Evolutionary conservation across 352 stramenopile species (phyloP).

Genomic region (Globisporangium orthogonon): DNA sequence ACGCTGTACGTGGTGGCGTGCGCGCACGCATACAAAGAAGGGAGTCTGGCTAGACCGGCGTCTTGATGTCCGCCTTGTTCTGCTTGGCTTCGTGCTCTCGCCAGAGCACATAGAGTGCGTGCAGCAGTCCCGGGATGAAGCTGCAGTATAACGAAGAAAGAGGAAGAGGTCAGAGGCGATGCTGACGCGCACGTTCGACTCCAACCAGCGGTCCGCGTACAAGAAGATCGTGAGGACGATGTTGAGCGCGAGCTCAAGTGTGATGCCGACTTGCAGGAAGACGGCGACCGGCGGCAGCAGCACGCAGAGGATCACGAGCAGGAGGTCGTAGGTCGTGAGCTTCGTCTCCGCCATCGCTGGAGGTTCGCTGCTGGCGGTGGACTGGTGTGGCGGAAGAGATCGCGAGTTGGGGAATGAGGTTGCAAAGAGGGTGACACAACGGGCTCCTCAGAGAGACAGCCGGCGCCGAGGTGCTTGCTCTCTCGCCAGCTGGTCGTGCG

Average conservation of each 20-base stretch:
- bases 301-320: constrained; percentile 49
- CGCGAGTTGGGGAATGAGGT: neutral
- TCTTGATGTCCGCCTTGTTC: constrained; percentile 1
- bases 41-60: neutral
- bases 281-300: constrained; percentile 34
- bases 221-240: constrained; percentile 34
- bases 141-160: constrained; percentile 9
- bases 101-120: constrained; percentile 40
- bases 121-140: constrained; percentile 48
- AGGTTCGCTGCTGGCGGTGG: too few relatives aligned
- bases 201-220: neutral
- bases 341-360: constrained; percentile 24
- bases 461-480: neutral
- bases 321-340: constrained; percentile 52
- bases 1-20: neutral
- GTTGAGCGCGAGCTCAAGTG: constrained; percentile 38
- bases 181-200: too few relatives aligned
- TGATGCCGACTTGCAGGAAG: constrained; percentile 28
- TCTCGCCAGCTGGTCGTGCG: neutral
- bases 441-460: neutral
- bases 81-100: neutral
- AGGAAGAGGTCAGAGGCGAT: neutral
- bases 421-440: neutral
- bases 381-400: neutral
- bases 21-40: neutral